Evolutionary conservation across 2,329 filamentous ascomycete species (phyloP).

Genomic region (Teratosphaeria viscida): DNA sequence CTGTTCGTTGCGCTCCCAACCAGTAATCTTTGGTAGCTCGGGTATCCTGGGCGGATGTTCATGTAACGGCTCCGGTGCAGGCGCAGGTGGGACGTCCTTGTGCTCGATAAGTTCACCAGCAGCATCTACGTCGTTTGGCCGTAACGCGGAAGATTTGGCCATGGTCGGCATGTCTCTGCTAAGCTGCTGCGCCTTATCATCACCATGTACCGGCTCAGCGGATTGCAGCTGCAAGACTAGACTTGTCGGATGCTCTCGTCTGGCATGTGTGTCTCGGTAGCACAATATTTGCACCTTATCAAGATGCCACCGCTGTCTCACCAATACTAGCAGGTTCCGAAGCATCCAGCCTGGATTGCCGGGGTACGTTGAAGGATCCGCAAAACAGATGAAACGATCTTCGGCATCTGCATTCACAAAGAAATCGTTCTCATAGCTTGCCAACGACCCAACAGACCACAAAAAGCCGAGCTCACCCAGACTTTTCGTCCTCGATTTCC

Average conservation of each 20-base stretch:
- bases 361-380: conserved; percentile 83
- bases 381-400: conserved; percentile 76
- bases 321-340: conserved; percentile 74
- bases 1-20: conserved; percentile 78
- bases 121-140: conserved; percentile 21
- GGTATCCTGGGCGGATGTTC: conserved; percentile 14
- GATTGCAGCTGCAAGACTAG: conserved; percentile 61
- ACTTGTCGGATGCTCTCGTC: conserved; percentile 70
- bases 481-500: conserved; percentile 40
- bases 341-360: conserved; percentile 87
- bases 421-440: conserved; percentile 75
- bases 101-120: conserved; percentile 21
- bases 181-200: conserved; percentile 12
- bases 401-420: conserved; percentile 62
- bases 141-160: conserved; percentile 17
- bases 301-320: conserved; percentile 71
- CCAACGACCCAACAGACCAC: conserved; percentile 70
- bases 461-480: conserved; percentile 51
- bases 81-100: conserved; percentile 6
- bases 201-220: conserved; percentile 30
- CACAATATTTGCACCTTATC: conserved; percentile 73
- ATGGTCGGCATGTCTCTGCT: conserved; percentile 15
- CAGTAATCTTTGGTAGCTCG: conserved; percentile 67
- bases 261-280: conserved; percentile 73
- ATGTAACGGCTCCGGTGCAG: conserved; percentile 5